Conservation (phyloP, 164 flowering plant genomes). For the Cinnamomum micranthum region DNA sequence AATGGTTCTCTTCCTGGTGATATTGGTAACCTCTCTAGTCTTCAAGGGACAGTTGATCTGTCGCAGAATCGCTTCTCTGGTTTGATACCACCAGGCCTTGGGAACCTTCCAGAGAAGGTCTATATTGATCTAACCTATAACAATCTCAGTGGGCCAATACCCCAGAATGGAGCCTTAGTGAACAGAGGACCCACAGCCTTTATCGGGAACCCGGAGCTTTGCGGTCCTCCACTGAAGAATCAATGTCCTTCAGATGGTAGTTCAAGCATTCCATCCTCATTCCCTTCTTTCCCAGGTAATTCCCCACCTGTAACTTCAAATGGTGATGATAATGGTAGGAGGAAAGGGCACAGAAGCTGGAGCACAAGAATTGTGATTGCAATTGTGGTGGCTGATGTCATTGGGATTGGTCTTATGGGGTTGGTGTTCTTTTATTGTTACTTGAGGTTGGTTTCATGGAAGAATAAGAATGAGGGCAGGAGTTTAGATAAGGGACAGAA, state of each 20-base stretch:
- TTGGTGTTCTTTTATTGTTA: conserved; percentile 75
- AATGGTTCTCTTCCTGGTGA: conserved; percentile 74
- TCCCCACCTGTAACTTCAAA: conserved; percentile 29
- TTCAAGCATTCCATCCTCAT: conserved; percentile 42
- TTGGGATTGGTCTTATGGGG: conserved; percentile 76
- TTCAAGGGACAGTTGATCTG: conserved; percentile 84
- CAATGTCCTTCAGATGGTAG: conserved; percentile 45
- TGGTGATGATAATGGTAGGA: conserved; percentile 13
- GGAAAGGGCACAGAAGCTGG: conserved; percentile 39
- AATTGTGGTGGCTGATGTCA: conserved; percentile 61
- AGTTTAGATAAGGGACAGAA: conserved; percentile 18
- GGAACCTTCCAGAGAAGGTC: conserved; percentile 85
- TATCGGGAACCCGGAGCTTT: conserved; percentile 72
- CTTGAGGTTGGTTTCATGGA: conserved; percentile 44
- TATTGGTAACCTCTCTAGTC: conserved; percentile 60
- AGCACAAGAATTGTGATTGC: conserved; percentile 58
- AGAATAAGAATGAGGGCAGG: conserved; percentile 28
- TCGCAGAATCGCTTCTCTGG: conserved; percentile 77
- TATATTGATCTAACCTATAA: conserved; percentile 86
- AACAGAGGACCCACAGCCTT: conserved; percentile 98
- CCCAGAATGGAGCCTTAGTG: conserved; percentile 82
- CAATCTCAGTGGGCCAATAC: conserved; percentile 81
- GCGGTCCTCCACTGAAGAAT: conserved; percentile 88
- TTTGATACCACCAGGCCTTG: conserved; percentile 71
- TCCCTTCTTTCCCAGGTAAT: conserved; percentile 58